Evolutionary conservation across 2,329 filamentous ascomycete genomes (phyloP).

Genomic region (Cladosporium halotolerans): DNA sequence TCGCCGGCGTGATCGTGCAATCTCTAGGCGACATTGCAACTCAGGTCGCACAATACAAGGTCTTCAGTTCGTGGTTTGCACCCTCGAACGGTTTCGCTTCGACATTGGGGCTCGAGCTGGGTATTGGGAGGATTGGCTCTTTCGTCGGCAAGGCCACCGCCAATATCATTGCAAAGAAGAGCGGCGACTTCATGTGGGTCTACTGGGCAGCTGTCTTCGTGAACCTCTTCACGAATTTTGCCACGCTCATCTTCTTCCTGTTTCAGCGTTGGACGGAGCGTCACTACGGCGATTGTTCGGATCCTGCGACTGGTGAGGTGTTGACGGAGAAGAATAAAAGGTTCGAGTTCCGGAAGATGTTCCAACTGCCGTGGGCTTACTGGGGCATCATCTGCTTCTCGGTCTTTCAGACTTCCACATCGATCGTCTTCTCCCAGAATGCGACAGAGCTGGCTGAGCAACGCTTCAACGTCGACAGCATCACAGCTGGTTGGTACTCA

Average conservation of each 20-base stretch:
- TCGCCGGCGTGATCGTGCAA: slow-evolving; percentile 50
- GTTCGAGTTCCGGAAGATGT: slow-evolving; percentile 50
- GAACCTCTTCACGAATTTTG: slow-evolving; percentile 57
- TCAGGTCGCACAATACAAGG: slow-evolving; percentile 58
- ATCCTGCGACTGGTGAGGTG: slow-evolving; percentile 53
- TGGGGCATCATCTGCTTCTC: slow-evolving; percentile 53
- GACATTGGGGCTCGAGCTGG: slow-evolving; percentile 55
- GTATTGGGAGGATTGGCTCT: slow-evolving; percentile 54
- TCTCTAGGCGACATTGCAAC: slow-evolving; percentile 59
- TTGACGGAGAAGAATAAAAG: slow-evolving; percentile 56
- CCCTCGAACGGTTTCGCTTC: slow-evolving; percentile 57
- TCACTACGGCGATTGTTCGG: slow-evolving; percentile 42
- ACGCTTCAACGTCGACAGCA: slow-evolving; percentile 49
- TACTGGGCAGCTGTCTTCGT: slow-evolving; percentile 59
- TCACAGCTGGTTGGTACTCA: slow-evolving; percentile 57
- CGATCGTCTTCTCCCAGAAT: slow-evolving; percentile 50
- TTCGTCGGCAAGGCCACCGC: slow-evolving; percentile 57
- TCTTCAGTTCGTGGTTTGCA: slow-evolving; percentile 60
- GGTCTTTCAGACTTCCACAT: slow-evolving; percentile 53
- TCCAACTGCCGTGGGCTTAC: slow-evolving; percentile 54
- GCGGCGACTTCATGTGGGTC: slow-evolving; percentile 56
- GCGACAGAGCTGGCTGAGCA: slow-evolving; percentile 57
- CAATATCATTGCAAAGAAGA: slow-evolving; percentile 53
- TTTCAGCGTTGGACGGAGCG: slow-evolving; percentile 49
- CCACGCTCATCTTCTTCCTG: slow-evolving; percentile 49